phyloP scores from a whole-genome alignment of 1,139 yeast genomes.

The Suhomyces atakaporum region DNA sequence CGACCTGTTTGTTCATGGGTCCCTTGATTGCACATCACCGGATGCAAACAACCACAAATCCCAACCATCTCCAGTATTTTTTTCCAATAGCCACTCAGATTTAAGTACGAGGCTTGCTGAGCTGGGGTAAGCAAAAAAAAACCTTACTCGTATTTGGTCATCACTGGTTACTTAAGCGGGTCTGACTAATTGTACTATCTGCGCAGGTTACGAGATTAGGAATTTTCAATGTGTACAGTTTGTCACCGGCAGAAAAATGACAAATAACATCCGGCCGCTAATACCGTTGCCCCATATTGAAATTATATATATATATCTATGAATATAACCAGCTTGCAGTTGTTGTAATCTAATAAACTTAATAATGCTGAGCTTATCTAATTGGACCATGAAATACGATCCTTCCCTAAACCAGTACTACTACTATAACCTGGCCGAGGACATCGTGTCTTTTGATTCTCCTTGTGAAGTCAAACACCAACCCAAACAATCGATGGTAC shows the following conservation, averaged over 20 bases:
- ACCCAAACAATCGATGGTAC: conserved; percentile 2
- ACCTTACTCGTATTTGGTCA: too few species aligned
- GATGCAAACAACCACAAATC: too few species aligned
- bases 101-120: too few species aligned
- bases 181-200: background rate
- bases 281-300: too few species aligned
- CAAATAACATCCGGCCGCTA: conserved; percentile 1
- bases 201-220: conserved; percentile 1
- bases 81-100: too few species aligned
- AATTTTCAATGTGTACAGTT: conserved; percentile 2
- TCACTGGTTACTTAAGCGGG: conserved; percentile 1
- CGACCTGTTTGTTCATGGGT: too few species aligned
- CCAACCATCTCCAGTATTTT: too few species aligned
- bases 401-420: conserved; percentile 38
- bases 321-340: too few species aligned
- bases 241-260: background rate
- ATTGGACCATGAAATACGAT: conserved; percentile 32
- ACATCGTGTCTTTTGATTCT: conserved; percentile 39
- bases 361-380: background rate
- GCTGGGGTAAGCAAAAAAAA: too few species aligned
- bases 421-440: conserved; percentile 35
- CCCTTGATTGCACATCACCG: too few species aligned
- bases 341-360: background rate
- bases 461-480: conserved; percentile 41
- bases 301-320: conserved; percentile 1